Conservation (phyloP, 441 rosid species). For the Arabidopsis hybrid region DNA sequence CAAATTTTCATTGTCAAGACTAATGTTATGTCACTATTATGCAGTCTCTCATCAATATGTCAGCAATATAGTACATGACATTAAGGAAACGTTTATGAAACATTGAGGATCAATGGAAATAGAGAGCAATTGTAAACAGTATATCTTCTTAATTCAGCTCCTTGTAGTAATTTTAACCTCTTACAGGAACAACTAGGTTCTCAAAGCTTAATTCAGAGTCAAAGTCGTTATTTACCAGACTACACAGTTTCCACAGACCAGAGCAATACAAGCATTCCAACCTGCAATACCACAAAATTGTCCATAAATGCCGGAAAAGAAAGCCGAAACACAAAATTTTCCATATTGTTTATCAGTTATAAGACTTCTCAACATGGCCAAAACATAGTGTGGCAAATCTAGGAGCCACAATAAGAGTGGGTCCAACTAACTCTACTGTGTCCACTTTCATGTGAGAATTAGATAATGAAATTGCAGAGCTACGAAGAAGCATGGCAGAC, state of each 20-base stretch:
- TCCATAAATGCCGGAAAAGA: not conserved
- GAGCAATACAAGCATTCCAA: constrained; percentile 98
- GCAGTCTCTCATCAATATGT: not conserved
- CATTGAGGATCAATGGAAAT: not conserved
- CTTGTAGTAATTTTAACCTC: not conserved
- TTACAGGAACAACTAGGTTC: not conserved
- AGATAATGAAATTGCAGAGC: not conserved
- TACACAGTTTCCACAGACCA: constrained; percentile 96
- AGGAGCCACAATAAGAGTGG: not conserved
- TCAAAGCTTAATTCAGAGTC: constrained; percentile 3
- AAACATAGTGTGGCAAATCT: not conserved
- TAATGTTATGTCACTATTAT: not conserved
- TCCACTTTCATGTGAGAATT: constrained; percentile 14
- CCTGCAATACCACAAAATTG: constrained; percentile 56
- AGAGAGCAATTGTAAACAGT: not conserved
- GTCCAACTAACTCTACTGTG: not conserved
- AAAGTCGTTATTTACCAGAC: constrained; percentile 73
- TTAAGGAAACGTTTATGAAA: not conserved
- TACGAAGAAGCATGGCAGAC: not conserved
- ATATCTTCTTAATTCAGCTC: not conserved
- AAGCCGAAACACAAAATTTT: constrained; percentile 1
- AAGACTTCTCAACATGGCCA: not conserved
- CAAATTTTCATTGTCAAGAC: not conserved
- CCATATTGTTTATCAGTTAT: not conserved
- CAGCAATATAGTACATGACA: not conserved